Evolutionary conservation across 176 grass and related monocot species (phyloP).

Genomic region (Cenchrus purpureus): DNA sequence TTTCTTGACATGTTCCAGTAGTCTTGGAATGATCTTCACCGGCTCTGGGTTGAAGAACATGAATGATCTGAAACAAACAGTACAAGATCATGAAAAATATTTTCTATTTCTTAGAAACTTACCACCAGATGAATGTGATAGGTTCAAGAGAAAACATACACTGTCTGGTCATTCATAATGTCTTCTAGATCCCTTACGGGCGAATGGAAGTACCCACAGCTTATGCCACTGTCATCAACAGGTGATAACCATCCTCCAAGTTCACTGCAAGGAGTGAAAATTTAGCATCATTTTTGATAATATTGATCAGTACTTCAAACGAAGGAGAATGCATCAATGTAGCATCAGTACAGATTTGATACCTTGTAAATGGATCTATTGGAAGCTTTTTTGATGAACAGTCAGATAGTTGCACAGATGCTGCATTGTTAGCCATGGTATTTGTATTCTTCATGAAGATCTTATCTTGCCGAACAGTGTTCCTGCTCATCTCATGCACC

Average conservation of each 20-base stretch:
- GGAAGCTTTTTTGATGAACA: background rate
- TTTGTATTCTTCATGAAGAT: constrained; percentile 49
- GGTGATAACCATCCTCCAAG: constrained; percentile 47
- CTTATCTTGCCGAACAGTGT: constrained; percentile 46
- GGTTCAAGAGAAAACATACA: constrained; percentile 18
- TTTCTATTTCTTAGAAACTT: background rate
- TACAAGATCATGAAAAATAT: background rate
- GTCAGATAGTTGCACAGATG: background rate
- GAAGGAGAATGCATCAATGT: background rate
- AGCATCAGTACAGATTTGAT: background rate
- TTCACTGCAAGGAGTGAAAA: constrained; percentile 25
- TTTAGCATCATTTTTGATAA: background rate
- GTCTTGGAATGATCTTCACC: constrained; percentile 2
- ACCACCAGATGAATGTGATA: background rate
- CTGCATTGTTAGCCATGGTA: constrained; percentile 4
- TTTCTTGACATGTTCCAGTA: constrained; percentile 28
- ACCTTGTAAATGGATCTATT: constrained; percentile 46
- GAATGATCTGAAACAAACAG: constrained; percentile 37
- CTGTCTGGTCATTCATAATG: constrained; percentile 31
- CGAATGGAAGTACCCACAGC: background rate
- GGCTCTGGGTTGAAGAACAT: constrained; percentile 43
- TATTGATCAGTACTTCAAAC: background rate
- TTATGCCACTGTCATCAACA: background rate
- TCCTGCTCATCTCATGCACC: constrained; percentile 52
- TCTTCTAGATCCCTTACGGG: constrained; percentile 33